Base-by-base conservation (phyloP, 2,329 filamentous ascomycete genomes). In the Orbilia ellipsospora region DNA sequence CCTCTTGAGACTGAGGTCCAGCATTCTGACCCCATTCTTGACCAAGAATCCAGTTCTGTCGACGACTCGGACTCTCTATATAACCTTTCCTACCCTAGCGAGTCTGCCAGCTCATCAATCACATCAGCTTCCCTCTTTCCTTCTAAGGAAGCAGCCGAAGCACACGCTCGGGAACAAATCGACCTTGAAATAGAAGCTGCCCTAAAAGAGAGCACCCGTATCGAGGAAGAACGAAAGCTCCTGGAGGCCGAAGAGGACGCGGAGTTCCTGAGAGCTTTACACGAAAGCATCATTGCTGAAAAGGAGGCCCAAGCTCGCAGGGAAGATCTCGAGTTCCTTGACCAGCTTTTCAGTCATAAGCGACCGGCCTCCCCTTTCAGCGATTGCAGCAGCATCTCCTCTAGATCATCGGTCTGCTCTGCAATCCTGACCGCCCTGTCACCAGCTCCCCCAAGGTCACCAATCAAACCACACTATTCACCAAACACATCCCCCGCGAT, bases 181-280 rank as follows among this genome's bases (percentile, higher is more conserved):
- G 70, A 74, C 57, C 70, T 74, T 52, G 70, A 74, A 64, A 54
- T 74, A 60, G 70, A 68, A 68, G 70, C 70, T 64, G 70, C 70
- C 51, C 60, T 74, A 45, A 68, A 59, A 36, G 70, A 74, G 36
- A 74, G 70, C 54, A 45, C 57, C 59, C 70, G 70, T 48, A 57
- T 74, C 23, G 70, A 74, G 42, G 70, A 74, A 59, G 70, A 74
- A 20, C 63, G 70, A 54, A 74, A 31, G 64, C 40, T 44, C 18
- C 61, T 51, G 42, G 70, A 74, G 50, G 70, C 70, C 16, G 70
- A 74, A 36, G 70, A 74, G 50, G 70, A 74, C 70, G 70, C 70
- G 1, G 63, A 67, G 12, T 74, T 63, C 52, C 50, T 74, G 45
- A 55, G 40, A 50, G 70, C 70, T 57, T 55, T 74, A 36, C 70